Base-by-base conservation (phyloP, 78 protist species). In the Neovahlkampfia damariscottae region DNA sequence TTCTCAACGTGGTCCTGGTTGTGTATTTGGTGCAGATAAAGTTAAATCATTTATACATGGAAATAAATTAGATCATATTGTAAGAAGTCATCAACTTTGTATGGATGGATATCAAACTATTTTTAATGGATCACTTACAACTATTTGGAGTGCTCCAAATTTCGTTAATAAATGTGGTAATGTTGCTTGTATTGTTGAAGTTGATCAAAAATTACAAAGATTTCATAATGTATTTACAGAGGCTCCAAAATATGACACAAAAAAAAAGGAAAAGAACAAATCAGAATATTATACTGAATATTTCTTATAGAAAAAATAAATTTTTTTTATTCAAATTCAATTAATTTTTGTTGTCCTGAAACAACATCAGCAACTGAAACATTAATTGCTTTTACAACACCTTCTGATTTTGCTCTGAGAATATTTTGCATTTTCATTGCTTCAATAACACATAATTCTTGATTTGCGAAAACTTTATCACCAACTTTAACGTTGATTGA, bases 391-490 rank as follows among this genome's bases (percentile, higher is more conserved):
- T 88, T 88, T 41, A 94, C 83, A 19, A 77, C 76, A 38, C 93
- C 90, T 9, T 90, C 92, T 38, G 59, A 32, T 62, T 74, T 84
- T 30, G 96, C 84, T 32, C 92, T 86, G 29, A 95, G 80, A 27
- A 86, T 83, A 41, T 93, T 89, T 82, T 91, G 97, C 99, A 96
- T 96, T 87, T 96, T 96, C 99, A 96, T 96, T 70, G 99, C 99
- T 70, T 96, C 99, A 28, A 96, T 84, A 10, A 94, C 87, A 39
- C 85, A 85, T 30, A 96, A 10, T 81, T 88, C 94, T 67, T 83
- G 87, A 9, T 89, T 92, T 3, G 80, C 70, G 1, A 80, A 62
- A 9, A 89, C 95, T 58, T 77, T 62, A 38, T 90, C 88, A 41
- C 94, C 94, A 0, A 32, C 84, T 37, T 83, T 79, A 70, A 90